Evolutionary conservation across 805 yeast genomes (phyloP).

Genomic region (Suhomyces canberraensis): DNA sequence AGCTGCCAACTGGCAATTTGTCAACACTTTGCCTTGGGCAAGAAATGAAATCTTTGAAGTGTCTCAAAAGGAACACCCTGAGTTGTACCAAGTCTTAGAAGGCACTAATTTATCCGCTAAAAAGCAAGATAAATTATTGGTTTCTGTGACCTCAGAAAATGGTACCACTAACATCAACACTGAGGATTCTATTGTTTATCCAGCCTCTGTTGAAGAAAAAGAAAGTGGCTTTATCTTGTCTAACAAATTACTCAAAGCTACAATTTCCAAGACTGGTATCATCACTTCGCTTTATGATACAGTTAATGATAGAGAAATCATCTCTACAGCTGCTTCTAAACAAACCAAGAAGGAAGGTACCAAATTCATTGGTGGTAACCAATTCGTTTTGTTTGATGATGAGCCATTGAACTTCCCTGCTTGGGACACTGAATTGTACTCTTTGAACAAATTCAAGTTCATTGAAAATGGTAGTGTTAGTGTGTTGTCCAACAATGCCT

Average conservation of each 20-base stretch:
- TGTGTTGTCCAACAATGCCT: constrained; percentile 48
- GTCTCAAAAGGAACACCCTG: constrained; percentile 22
- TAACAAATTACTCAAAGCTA: constrained; percentile 60
- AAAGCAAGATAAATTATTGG: constrained; percentile 9
- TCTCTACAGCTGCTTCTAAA: constrained; percentile 54
- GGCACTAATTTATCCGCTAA: constrained; percentile 6
- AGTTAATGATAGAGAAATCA: constrained; percentile 54
- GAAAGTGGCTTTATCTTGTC: constrained; percentile 49
- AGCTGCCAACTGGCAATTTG: constrained; percentile 16
- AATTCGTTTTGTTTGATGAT: constrained; percentile 79
- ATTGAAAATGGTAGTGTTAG: constrained; percentile 37
- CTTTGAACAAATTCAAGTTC: constrained; percentile 67
- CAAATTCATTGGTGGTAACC: constrained; percentile 62
- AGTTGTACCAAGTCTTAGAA: constrained; percentile 13
- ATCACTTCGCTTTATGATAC: constrained; percentile 64
- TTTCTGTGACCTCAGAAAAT: constrained; percentile 18
- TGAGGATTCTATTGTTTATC: constrained; percentile 27
- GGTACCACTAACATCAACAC: constrained; percentile 17
- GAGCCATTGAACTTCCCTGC: constrained; percentile 91
- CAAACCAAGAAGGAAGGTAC: constrained; percentile 33
- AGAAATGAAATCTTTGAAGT: constrained; percentile 47
- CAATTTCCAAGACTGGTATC: constrained; percentile 49
- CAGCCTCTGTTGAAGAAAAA: constrained; percentile 46
- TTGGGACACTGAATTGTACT: constrained; percentile 95
- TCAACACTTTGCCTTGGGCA: constrained; percentile 68